A percentile compares a stretch with the other conserved stretches of the same genome.
Evolutionary conservation across 2,329 filamentous ascomycete genomes (phyloP).

Genomic region (Fusarium chuoi): DNA sequence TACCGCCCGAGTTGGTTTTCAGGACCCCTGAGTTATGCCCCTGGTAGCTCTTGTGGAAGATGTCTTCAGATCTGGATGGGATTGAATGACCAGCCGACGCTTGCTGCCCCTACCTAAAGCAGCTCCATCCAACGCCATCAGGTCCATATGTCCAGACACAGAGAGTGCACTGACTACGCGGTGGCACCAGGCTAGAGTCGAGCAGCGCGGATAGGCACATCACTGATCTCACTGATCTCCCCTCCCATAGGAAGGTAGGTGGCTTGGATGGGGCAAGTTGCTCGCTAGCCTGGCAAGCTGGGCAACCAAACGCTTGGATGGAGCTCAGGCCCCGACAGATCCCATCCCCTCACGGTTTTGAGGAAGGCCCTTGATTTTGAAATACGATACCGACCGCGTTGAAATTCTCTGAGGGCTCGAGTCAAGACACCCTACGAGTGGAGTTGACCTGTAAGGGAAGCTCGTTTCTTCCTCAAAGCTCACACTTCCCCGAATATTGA

Average conservation of each 20-base stretch:
- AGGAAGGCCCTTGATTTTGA: not conserved
- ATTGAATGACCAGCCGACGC: slow-evolving; percentile 12
- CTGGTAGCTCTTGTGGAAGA: slow-evolving; percentile 20
- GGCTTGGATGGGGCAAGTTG: slow-evolving; percentile 7
- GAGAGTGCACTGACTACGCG: slow-evolving; percentile 30
- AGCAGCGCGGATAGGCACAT: slow-evolving; percentile 29
- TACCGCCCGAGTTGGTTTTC: slow-evolving; percentile 34
- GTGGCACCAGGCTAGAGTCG: slow-evolving; percentile 26
- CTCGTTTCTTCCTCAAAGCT: slow-evolving; percentile 1
- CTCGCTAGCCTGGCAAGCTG: slow-evolving; percentile 1
- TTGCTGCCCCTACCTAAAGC: slow-evolving; percentile 6
- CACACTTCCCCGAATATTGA: slow-evolving; percentile 13
- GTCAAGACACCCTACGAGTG: slow-evolving; percentile 31
- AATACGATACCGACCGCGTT: not conserved
- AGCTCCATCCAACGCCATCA: slow-evolving; percentile 32
- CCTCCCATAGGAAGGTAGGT: slow-evolving; percentile 18
- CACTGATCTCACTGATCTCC: slow-evolving; percentile 30
- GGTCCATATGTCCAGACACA: slow-evolving; percentile 1
- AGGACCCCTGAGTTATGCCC: slow-evolving; percentile 28
- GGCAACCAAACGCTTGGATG: not conserved
- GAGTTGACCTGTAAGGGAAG: slow-evolving; percentile 19
- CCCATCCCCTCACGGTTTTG: slow-evolving; percentile 6
- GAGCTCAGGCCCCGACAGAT: slow-evolving; percentile 16
- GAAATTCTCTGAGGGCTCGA: slow-evolving; percentile 24
- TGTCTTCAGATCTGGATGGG: slow-evolving; percentile 9